Conservation (phyloP, 2,329 filamentous ascomycete genomes). For the Raffaelea ambrosiae region DNA sequence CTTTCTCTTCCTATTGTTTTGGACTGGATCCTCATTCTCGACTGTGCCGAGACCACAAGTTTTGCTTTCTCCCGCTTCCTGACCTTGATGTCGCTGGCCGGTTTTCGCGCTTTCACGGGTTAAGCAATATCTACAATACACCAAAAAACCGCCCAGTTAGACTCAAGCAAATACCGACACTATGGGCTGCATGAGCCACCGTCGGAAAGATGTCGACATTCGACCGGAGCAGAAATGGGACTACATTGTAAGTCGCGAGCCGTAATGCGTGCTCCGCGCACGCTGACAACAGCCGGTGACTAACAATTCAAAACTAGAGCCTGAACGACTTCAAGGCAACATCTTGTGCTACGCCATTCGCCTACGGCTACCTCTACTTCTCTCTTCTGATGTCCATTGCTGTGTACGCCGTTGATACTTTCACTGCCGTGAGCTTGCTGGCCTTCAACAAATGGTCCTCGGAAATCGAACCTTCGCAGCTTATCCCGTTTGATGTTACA, state of each 20-base stretch:
- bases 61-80: background rate
- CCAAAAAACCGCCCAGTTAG: background rate
- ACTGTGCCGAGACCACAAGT: background rate
- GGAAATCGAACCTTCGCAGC: constrained; percentile 60
- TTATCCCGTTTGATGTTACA: constrained; percentile 67
- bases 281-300: background rate
- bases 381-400: constrained; percentile 70
- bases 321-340: constrained; percentile 72
- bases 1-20: background rate
- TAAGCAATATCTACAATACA: background rate
- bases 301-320: constrained; percentile 25
- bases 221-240: constrained; percentile 88
- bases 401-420: constrained; percentile 84
- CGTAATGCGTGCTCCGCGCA: constrained; percentile 6
- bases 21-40: background rate
- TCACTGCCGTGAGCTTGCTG: constrained; percentile 85
- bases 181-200: constrained; percentile 60
- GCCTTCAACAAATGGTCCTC: constrained; percentile 85
- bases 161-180: constrained; percentile 16
- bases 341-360: constrained; percentile 67
- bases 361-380: constrained; percentile 79
- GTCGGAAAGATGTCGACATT: constrained; percentile 54
- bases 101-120: background rate
- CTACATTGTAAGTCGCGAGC: constrained; percentile 59
- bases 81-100: background rate